Evolutionary conservation across 257 asterid genomes (phyloP), one percentile per base, ranked within the genome.

Genomic region (Solanum dulcamara): DNA sequence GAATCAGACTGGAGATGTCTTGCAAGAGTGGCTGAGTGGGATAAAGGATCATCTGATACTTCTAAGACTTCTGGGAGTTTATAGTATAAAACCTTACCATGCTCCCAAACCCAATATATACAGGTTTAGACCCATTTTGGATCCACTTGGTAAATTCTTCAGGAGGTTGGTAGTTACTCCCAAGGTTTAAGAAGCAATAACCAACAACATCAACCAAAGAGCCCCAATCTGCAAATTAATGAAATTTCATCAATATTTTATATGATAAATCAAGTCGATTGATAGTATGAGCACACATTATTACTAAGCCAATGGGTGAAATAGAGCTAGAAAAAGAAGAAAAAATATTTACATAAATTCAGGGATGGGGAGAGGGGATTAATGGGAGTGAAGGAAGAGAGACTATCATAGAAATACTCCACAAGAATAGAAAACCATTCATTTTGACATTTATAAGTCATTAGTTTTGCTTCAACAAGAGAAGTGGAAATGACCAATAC

Each of bases 81-180:
- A 53, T 28, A 72, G 20, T 44, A n/a, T 81, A 80, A 33, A 60
- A 75, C 28, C 91, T 79, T 92, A 97, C 99, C 99, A 97, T 97
- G 94, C 99, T 97, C 90, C 99, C 99, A 77, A 97, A 97, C 46
- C 99, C 99, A 71, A 97, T 92, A 90, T 97, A 95, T 84, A 97
- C 89, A 14, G 99, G 99, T 88, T 85, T 89, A 30, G 92, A 84
- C 77, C 99, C 99, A 68, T 91, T 92, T 83, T 91, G 94, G 81
- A 97, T 92, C 99, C 99, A 97, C 80, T 83, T 89, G 75, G 84
- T 85, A 84, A 97, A 95, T 55, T 95, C 93, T 84, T 92, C 94
- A 20, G 93, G 46, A 18, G 99, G 99, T 87, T 92, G 89, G 88
- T 94, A 93, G 77, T 91, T 90, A 11, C 96, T 92, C 48, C 97